A percentile compares a stretch with the other conserved stretches of the same genome.
Conservation (phyloP, 1,284 basidiomycete genomes). For the Garcileccinum viscosum region DNA sequence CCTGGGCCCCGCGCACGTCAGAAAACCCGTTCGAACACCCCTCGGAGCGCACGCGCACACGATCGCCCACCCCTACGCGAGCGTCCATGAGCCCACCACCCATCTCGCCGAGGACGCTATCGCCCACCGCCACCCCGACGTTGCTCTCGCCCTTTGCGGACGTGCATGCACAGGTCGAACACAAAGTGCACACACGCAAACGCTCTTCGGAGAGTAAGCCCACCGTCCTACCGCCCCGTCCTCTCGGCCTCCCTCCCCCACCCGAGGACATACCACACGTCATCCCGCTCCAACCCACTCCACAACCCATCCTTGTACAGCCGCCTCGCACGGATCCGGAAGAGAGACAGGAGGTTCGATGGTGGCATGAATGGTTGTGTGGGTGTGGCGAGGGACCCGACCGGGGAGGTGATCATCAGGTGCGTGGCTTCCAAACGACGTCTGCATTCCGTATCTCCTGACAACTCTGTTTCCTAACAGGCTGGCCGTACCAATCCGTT, state of each 20-base stretch:
- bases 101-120: conserved; percentile 17
- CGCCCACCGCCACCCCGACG: conserved; percentile 15
- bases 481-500: conserved; percentile 79
- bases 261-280: conserved; percentile 35
- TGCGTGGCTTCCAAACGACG: conserved; percentile 35
- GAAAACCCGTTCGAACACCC: conserved; percentile 62
- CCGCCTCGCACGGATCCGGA: conserved; percentile 24
- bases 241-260: conserved; percentile 59
- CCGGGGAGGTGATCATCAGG: conserved; percentile 74
- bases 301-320: conserved; percentile 42
- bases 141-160: conserved; percentile 56
- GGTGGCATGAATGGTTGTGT: conserved; percentile 87
- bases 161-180: conserved; percentile 30
- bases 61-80: conserved; percentile 3
- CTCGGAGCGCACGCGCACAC: conserved; percentile 32
- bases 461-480: conserved; percentile 42
- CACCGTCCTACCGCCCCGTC: conserved; percentile 52
- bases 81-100: neutral
- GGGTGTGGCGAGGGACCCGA: conserved; percentile 75
- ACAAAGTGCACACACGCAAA: neutral
- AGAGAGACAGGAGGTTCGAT: conserved; percentile 48
- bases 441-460: neutral
- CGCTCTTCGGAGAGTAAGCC: conserved; percentile 30
- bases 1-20: conserved; percentile 3
- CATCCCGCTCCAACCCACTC: conserved; percentile 48